Evolutionary conservation across 2,329 filamentous ascomycete genomes (phyloP).

Genomic region (Colletotrichum echinochloae): DNA sequence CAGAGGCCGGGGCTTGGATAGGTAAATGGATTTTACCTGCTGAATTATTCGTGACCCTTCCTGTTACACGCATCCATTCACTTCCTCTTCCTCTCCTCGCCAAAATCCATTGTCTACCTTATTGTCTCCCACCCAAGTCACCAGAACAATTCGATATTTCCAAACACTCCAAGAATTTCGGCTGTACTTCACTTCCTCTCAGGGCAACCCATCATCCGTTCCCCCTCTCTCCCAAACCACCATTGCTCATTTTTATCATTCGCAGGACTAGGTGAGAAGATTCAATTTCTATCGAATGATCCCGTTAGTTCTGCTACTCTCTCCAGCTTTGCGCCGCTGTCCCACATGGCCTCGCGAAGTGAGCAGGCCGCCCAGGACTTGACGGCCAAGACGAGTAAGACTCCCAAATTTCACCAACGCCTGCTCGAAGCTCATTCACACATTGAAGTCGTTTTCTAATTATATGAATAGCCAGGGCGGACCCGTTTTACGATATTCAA

Average conservation of each 20-base stretch:
- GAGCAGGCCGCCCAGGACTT: background rate
- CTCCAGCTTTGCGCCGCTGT: background rate
- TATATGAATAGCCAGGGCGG: background rate
- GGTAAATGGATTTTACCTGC: background rate
- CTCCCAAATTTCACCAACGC: background rate
- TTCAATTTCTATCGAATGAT: background rate
- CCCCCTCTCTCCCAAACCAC: no score
- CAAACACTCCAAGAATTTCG: background rate
- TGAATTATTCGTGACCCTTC: background rate
- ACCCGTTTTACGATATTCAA: background rate
- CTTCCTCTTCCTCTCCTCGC: background rate
- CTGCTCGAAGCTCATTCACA: no score
- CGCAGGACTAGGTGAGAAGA: conserved; percentile 1
- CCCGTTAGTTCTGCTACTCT: background rate
- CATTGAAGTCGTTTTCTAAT: background rate
- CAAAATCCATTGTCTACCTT: background rate
- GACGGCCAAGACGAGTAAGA: conserved; percentile 20
- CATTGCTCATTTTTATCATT: background rate
- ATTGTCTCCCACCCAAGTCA: background rate
- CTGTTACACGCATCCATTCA: background rate
- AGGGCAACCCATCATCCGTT: background rate
- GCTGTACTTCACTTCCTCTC: background rate
- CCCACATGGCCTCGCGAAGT: background rate
- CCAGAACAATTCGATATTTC: no score
- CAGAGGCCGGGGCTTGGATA: conserved; percentile 3